Percentiles rank a stretch among this genome's conserved stretches.
Evolutionary conservation across 2,329 filamentous ascomycete genomes (phyloP).

Genomic region (Aschersonia sp.): DNA sequence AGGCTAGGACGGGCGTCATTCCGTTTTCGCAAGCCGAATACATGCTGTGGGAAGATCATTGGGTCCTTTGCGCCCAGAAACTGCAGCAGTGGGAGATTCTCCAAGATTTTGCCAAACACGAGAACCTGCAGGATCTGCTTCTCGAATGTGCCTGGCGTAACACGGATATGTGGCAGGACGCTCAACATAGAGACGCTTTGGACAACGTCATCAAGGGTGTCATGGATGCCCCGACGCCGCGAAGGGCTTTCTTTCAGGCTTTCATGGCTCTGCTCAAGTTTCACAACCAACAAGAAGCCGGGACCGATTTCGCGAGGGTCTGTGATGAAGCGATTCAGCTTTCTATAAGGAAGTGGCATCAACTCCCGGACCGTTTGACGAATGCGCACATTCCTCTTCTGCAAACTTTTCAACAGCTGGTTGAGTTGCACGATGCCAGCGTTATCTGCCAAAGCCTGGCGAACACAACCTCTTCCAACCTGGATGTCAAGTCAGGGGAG

Average conservation of each 20-base stretch:
- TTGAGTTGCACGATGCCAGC: constrained; percentile 93
- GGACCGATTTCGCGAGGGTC: constrained; percentile 70
- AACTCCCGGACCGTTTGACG: constrained; percentile 84
- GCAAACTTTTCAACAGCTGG: constrained; percentile 94
- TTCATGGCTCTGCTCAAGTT: constrained; percentile 95
- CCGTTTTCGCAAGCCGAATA: constrained; percentile 96
- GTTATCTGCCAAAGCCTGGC: constrained; percentile 88
- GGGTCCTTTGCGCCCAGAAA: constrained; percentile 95
- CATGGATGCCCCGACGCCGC: constrained; percentile 89
- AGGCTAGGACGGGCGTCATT: constrained; percentile 87
- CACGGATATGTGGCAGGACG: constrained; percentile 84
- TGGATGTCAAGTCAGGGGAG: constrained; percentile 91
- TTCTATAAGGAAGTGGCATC: constrained; percentile 96
- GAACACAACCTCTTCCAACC: constrained; percentile 67
- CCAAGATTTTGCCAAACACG: constrained; percentile 94
- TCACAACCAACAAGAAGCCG: constrained; percentile 71
- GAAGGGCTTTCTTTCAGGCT: constrained; percentile 91
- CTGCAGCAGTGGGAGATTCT: constrained; percentile 98
- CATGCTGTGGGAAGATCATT: constrained; percentile 99
- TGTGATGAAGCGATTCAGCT: constrained; percentile 96
- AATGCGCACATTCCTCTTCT: constrained; percentile 90
- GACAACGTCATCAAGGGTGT: constrained; percentile 92
- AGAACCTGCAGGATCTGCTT: constrained; percentile 93
- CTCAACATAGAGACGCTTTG: constrained; percentile 74
- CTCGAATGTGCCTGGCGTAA: constrained; percentile 93